These are phyloP conservation scores for Trichoderma sp. DNA, from an alignment of 2,329 filamentous ascomycete species.

Conservation along the genomic window DNA sequence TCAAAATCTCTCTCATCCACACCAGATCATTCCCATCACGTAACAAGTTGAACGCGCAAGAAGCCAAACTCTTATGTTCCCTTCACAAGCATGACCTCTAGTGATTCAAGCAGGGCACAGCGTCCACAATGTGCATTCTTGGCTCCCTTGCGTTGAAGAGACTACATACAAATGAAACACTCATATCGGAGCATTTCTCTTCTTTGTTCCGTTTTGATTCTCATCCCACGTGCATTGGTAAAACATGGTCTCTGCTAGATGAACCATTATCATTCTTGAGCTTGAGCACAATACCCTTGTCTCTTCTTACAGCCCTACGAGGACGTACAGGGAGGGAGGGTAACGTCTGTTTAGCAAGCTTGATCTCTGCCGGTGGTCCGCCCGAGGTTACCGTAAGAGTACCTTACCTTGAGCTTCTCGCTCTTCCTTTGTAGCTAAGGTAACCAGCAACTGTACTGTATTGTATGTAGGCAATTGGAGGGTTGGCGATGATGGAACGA, in stretches of 20 bases:
- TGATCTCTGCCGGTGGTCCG: slow-evolving; percentile 10
- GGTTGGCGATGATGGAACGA: background rate
- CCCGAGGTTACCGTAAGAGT: background rate
- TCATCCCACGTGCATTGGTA: slow-evolving; percentile 7
- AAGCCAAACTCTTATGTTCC: background rate
- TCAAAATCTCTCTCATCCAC: background rate
- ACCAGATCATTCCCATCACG: background rate
- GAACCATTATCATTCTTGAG: no score
- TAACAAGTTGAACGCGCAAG: background rate
- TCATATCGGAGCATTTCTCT: background rate
- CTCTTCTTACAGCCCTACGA: slow-evolving; percentile 11
- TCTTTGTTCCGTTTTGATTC: background rate
- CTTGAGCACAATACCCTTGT: background rate
- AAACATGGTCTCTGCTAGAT: background rate
- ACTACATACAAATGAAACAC: background rate
- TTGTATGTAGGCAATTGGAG: background rate
- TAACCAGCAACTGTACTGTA: background rate
- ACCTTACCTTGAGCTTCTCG: no score
- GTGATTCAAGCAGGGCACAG: no score
- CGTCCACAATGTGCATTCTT: background rate
- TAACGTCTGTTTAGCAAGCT: background rate
- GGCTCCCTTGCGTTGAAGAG: background rate
- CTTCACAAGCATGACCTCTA: no score
- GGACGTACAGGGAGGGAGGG: slow-evolving; percentile 5
- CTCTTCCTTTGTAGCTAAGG: background rate